These are phyloP conservation scores for Botrytis hyacinthi DNA, from an alignment of 2,329 filamentous ascomycete species.

Conservation along the genomic window DNA sequence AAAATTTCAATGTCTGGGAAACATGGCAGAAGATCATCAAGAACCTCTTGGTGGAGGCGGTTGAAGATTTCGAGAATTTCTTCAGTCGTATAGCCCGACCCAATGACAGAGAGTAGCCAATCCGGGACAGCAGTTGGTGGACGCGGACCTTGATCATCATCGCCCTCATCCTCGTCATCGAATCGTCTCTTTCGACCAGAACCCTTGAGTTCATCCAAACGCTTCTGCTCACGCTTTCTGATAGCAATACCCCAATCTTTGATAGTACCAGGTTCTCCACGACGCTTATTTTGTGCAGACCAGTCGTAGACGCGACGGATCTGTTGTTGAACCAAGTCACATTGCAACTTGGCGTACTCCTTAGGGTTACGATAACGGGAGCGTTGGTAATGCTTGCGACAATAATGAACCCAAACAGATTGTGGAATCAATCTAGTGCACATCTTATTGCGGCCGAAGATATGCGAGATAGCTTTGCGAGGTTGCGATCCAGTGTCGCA, in stretches of 20 bases:
- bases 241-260: slow-evolving; percentile 60
- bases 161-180: slow-evolving; percentile 30
- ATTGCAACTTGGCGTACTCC: slow-evolving; percentile 61
- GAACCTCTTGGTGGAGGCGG: slow-evolving; percentile 39
- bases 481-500: slow-evolving; percentile 60
- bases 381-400: slow-evolving; percentile 81
- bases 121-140: slow-evolving; percentile 38
- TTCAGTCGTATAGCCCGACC: slow-evolving; percentile 39
- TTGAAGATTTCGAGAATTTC: slow-evolving; percentile 42
- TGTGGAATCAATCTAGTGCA: slow-evolving; percentile 69
- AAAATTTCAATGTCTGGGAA: slow-evolving; percentile 45
- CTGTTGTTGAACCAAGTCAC: slow-evolving; percentile 61
- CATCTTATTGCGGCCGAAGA: slow-evolving; percentile 80
- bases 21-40: slow-evolving; percentile 38
- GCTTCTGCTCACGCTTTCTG: slow-evolving; percentile 62
- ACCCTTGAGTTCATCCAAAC: slow-evolving; percentile 46
- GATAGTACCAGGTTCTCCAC: slow-evolving; percentile 46
- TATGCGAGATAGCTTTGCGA: slow-evolving; percentile 76
- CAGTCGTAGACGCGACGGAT: slow-evolving; percentile 62
- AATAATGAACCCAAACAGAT: slow-evolving; percentile 71
- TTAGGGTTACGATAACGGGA: slow-evolving; percentile 64
- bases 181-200: slow-evolving; percentile 34
- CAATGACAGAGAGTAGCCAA: slow-evolving; percentile 37
- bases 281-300: slow-evolving; percentile 51
- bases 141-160: slow-evolving; percentile 29